phyloP scores from a whole-genome alignment of 2,329 filamentous ascomycete species.

The Karstenula rhodostoma region DNA sequence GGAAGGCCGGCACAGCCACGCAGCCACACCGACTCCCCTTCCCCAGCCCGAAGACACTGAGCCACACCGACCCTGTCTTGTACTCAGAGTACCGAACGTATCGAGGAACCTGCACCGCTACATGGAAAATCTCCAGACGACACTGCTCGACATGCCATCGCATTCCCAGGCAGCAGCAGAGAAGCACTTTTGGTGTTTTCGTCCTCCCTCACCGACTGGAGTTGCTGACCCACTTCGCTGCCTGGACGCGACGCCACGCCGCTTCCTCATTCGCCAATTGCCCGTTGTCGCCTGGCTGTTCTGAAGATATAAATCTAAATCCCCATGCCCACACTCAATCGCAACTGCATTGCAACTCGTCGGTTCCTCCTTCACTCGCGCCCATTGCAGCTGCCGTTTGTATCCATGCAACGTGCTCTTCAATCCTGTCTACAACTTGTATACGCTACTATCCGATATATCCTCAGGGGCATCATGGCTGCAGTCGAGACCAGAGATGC shows the following conservation, averaged over 20 bases:
- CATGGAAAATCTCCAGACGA: not conserved
- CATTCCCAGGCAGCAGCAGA: too few relatives aligned
- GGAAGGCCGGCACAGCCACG: conserved; percentile 10
- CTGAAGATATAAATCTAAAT: conserved; percentile 1
- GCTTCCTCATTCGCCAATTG: conserved; percentile 3
- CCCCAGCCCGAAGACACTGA: not conserved
- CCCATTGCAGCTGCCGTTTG: not conserved
- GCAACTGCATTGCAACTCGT: not conserved
- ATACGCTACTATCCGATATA: not conserved
- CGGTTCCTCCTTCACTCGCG: not conserved
- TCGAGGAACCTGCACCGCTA: not conserved
- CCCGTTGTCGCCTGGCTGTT: not conserved
- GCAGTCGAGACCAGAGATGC: not conserved
- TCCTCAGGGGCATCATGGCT: not conserved
- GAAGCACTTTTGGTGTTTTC: not conserved
- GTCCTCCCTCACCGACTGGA: not conserved
- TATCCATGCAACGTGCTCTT: not conserved
- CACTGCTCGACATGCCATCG: not conserved
- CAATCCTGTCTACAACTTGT: not conserved
- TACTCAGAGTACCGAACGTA: too few relatives aligned
- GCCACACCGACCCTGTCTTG: conserved; percentile 1
- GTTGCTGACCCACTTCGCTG: not conserved
- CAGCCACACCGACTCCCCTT: not conserved
- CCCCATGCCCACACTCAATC: not conserved
- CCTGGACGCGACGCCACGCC: conserved; percentile 1